Conservation (phyloP, 371 early-diverging fungal species). For the Mucor indicus region DNA sequence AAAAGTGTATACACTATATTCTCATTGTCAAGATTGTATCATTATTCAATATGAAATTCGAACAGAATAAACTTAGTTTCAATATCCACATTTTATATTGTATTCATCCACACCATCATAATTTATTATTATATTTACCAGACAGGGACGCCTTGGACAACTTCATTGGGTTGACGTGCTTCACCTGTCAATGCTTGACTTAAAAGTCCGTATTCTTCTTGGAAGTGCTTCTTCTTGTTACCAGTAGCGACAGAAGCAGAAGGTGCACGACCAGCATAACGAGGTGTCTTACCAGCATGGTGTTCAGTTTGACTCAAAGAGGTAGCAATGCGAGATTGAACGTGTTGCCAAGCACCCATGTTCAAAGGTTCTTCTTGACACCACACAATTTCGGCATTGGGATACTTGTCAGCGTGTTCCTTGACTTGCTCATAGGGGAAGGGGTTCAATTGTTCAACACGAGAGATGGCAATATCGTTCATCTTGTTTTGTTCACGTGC, state of each 20-base stretch:
- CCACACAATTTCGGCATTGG: conserved; percentile 88
- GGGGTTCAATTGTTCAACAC: conserved; percentile 92
- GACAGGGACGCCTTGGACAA: conserved; percentile 69
- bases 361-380: conserved; percentile 96
- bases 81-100: too few relatives aligned
- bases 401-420: conserved; percentile 85
- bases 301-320: conserved; percentile 66
- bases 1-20: too few relatives aligned
- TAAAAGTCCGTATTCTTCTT: conserved; percentile 85
- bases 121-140: conserved; percentile 35
- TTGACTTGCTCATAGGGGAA: conserved; percentile 93
- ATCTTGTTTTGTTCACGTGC: conserved; percentile 87
- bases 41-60: too few relatives aligned
- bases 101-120: too few relatives aligned
- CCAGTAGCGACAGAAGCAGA: conserved; percentile 96
- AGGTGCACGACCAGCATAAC: conserved; percentile 89
- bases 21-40: too few relatives aligned
- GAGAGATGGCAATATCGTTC: conserved; percentile 85
- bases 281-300: conserved; percentile 66
- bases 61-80: too few relatives aligned
- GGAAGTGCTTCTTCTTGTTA: conserved; percentile 93
- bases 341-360: conserved; percentile 89
- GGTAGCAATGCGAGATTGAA: conserved; percentile 84
- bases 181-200: conserved; percentile 83
- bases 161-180: conserved; percentile 58